Conservation (phyloP, 2,329 filamentous ascomycete species). For the Trichoderma semiorbis region DNA sequence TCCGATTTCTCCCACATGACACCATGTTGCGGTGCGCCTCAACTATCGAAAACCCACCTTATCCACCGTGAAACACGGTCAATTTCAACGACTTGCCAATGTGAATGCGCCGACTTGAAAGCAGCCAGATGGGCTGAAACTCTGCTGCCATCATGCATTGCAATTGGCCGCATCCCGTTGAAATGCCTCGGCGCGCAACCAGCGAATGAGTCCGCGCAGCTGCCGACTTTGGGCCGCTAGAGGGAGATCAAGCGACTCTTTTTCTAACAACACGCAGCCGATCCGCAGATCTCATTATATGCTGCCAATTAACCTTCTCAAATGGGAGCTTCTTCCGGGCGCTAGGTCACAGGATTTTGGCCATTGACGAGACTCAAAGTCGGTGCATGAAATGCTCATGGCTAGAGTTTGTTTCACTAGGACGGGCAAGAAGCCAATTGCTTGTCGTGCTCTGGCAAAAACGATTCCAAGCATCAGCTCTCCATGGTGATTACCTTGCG, state of each 20-base stretch:
- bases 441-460: neutral
- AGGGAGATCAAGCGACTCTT: neutral
- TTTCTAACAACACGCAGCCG: neutral
- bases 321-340: constrained; percentile 17
- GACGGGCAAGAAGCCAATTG: neutral
- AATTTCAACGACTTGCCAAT: constrained; percentile 2
- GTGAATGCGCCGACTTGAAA: neutral
- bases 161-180: neutral
- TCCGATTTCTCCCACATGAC: neutral
- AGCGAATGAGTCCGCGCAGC: neutral
- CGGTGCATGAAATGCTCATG: neutral
- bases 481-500: neutral
- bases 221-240: neutral
- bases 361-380: neutral
- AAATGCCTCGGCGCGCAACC: neutral
- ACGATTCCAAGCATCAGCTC: neutral
- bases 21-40: neutral
- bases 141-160: neutral
- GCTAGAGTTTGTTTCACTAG: neutral
- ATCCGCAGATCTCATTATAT: constrained; percentile 16
- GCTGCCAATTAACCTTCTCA: constrained; percentile 10
- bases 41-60: neutral
- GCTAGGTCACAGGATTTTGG: constrained; percentile 9
- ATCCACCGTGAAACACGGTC: neutral
- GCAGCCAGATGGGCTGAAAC: constrained; percentile 1